Percentiles rank a stretch among this genome's conserved stretches.
Conservation (phyloP, 768 basidiomycete species). For the Leccinum broughii region DNA sequence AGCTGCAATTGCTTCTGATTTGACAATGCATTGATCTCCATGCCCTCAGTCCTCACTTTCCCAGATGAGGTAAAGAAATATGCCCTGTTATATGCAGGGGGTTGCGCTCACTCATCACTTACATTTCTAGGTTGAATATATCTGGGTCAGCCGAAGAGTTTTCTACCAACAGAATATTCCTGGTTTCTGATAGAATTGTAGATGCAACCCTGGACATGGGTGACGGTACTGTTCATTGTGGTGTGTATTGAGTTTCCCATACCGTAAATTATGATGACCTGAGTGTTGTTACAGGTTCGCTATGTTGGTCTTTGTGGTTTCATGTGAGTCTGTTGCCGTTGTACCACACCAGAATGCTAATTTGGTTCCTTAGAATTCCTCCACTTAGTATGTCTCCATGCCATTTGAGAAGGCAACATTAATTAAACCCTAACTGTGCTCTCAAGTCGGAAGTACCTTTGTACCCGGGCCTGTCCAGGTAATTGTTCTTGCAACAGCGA, state of each 20-base stretch:
- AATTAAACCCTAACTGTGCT: neutral
- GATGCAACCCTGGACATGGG: conserved; percentile 11
- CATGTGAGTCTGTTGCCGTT: neutral
- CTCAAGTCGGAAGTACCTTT: conserved; percentile 8
- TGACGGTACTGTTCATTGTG: conserved; percentile 10
- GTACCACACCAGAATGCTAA: neutral
- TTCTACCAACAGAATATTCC: neutral
- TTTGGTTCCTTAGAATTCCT: neutral
- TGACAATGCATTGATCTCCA: neutral
- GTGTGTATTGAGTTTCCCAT: neutral
- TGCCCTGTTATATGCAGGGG: neutral
- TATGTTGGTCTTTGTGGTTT: conserved; percentile 7
- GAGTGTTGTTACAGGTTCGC: conserved; percentile 5
- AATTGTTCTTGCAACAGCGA: neutral
- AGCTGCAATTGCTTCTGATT: neutral
- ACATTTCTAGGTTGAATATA: neutral
- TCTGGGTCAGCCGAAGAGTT: neutral
- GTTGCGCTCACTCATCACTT: neutral
- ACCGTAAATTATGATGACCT: neutral
- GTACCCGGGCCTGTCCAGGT: conserved; percentile 6
- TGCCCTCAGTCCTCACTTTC: neutral
- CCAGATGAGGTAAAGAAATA: neutral
- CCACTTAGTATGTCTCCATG: neutral
- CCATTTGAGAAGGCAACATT: neutral
- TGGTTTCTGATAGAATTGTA: neutral